These are phyloP conservation scores for Actinomortierella wolfii DNA, from an alignment of 371 early-diverging fungal species.

Conservation along the genomic window DNA sequence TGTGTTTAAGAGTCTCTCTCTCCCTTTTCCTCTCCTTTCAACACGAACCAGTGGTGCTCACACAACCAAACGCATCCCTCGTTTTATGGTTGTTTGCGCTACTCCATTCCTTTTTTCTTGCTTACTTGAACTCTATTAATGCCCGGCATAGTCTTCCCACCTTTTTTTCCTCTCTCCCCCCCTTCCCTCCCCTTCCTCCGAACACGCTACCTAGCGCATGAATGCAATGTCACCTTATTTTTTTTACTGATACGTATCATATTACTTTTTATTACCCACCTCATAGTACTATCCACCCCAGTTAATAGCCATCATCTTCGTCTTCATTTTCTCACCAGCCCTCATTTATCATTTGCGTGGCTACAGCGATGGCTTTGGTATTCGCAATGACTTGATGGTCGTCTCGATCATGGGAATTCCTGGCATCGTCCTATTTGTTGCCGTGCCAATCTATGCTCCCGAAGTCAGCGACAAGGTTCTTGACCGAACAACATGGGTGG, in stretches of 20 bases:
- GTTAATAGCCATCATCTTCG: constrained; percentile 11
- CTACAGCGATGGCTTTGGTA: constrained; percentile 40
- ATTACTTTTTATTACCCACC: background rate
- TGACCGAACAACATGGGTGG: constrained; percentile 30
- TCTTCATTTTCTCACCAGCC: constrained; percentile 27
- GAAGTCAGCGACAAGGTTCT: constrained; percentile 13
- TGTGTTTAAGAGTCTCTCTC: background rate
- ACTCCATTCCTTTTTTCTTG: too few relatives aligned
- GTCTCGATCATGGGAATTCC: constrained; percentile 17
- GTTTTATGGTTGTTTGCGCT: too few relatives aligned
- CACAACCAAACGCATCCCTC: too few relatives aligned
- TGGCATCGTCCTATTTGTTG: constrained; percentile 13
- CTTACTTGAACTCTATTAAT: too few relatives aligned
- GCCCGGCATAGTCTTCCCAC: too few relatives aligned
- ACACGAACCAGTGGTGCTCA: background rate
- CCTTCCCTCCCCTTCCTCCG: too few relatives aligned
- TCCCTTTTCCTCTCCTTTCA: background rate
- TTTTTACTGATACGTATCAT: background rate
- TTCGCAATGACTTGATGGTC: constrained; percentile 32
- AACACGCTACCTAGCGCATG: too few relatives aligned
- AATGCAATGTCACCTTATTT: constrained; percentile 1
- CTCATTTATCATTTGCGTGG: constrained; percentile 25
- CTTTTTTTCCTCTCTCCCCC: too few relatives aligned
- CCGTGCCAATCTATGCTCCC: constrained; percentile 7
- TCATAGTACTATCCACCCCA: constrained; percentile 20